These are phyloP conservation scores for Erythrophleum ivorense DNA, from an alignment of 331 rosid species.

Conservation along the genomic window DNA sequence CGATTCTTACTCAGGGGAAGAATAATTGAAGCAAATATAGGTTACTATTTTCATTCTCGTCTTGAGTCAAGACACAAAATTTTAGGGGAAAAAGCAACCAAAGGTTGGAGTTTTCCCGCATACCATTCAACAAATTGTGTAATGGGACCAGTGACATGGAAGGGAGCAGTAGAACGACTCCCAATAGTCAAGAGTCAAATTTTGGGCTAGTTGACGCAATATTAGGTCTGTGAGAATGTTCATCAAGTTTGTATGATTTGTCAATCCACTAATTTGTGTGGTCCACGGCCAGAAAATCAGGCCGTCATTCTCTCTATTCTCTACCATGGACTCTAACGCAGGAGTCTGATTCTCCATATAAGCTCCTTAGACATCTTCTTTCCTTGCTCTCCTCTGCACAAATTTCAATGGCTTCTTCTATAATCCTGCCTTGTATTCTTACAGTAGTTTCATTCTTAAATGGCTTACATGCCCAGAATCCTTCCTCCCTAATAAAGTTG, in stretches of 20 bases:
- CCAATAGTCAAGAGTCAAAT: background rate
- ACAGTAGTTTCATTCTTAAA: constrained; percentile 12
- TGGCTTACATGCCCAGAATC: constrained; percentile 32
- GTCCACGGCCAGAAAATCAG: background rate
- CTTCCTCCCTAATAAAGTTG: constrained; percentile 1
- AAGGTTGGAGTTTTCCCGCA: too few species aligned
- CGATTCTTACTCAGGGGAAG: too few species aligned
- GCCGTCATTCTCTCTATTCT: background rate
- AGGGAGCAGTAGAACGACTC: background rate
- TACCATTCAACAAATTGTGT: too few species aligned
- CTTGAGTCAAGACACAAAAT: too few species aligned
- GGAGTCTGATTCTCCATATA: background rate
- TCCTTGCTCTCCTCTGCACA: background rate
- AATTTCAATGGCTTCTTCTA: constrained; percentile 21
- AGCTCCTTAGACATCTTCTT: background rate
- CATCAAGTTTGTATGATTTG: background rate
- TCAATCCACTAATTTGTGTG: background rate
- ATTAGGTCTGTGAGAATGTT: background rate
- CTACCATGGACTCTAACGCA: background rate
- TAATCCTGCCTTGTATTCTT: constrained; percentile 3
- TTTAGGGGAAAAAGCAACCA: too few species aligned
- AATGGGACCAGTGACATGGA: background rate
- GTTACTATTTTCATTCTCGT: too few species aligned
- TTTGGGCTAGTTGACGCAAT: background rate
- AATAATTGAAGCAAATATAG: too few species aligned